Evolutionary conservation across 306 rosid species (phyloP), one percentile per base, ranked within the genome.

Genomic region (Prunus dulcis): DNA sequence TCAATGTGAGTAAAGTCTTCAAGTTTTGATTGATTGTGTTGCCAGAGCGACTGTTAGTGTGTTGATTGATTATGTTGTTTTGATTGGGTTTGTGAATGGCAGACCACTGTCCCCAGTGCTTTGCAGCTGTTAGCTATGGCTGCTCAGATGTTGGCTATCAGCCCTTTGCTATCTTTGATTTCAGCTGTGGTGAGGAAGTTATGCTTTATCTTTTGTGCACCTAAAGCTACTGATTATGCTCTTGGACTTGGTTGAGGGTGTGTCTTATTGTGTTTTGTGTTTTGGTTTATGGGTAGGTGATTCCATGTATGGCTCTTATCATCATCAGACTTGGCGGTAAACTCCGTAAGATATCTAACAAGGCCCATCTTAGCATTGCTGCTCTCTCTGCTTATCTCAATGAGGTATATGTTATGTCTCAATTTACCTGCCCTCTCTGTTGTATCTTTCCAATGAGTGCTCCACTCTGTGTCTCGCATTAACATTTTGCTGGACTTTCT

Each of bases 41-140:
- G 8, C 27, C 11, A 28, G 47, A 23, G 17, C 8, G n/a, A n/a
- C 38, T 46, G 14, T 62, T 13, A 69, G 19, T 68, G 56, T 55
- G 63, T 41, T 52, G 46, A 68, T 41, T 52, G 46, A 68, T 69
- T 66, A 38, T 69, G 32, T 23, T 65, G 6, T n/a, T 65, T 19
- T 55, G 43, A 17, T 72, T 34, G 46, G 17, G 15, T 71, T 51
- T 52, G 27, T 18, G 12, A 34, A 67, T 83, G 79, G 79, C 93
- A 93, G 98, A 89, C 90, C 72, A 80, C 87, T 81, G 89, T 93
- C 15, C 98, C 98, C 52, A 85, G 97, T 85, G 78, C 88, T 55
- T 72, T 93, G 77, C 98, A 93, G 82, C 68, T 93, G 47, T 82
- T 87, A 17, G 96, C 93, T 28, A 91, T 93, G 97, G 89, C 80